Evolutionary conservation across 2,329 filamentous ascomycete species (phyloP).

Genomic region (Gnomoniopsis smithogilvyi): DNA sequence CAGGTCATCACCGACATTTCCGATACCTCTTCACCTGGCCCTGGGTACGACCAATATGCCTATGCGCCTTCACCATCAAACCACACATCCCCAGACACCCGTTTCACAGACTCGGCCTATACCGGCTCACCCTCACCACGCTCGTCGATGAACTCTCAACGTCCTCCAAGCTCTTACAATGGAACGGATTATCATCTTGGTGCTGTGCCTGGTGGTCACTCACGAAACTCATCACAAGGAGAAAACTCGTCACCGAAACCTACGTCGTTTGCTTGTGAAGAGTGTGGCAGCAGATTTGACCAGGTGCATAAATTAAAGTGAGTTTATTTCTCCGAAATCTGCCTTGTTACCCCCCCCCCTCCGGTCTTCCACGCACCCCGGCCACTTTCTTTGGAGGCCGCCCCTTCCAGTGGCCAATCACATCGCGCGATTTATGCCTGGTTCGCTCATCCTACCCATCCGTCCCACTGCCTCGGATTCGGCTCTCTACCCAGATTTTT

Average conservation of each 20-base stretch:
- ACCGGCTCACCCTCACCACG: conserved; percentile 18
- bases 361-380: neutral
- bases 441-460: neutral
- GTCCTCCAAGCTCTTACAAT: conserved; percentile 13
- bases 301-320: conserved; percentile 60
- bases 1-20: conserved; percentile 28
- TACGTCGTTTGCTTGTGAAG: conserved; percentile 34
- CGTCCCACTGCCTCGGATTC: neutral
- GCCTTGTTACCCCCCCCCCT: neutral
- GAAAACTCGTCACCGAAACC: conserved; percentile 23
- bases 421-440: neutral
- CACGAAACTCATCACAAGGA: conserved; percentile 13
- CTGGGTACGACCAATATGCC: conserved; percentile 25
- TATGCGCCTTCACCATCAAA: conserved; percentile 38
- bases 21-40: conserved; percentile 39
- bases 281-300: conserved; percentile 48
- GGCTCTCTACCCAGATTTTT: too few species aligned
- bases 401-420: too few species aligned
- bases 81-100: conserved; percentile 45
- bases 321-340: conserved; percentile 16
- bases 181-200: conserved; percentile 13
- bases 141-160: conserved; percentile 14
- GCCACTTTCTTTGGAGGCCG: neutral
- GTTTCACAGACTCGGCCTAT: conserved; percentile 31
- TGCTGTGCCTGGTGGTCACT: conserved; percentile 11